These are phyloP conservation scores for Trifolium pratense DNA, from an alignment of 306 rosid genomes.

Conservation along the genomic window DNA sequence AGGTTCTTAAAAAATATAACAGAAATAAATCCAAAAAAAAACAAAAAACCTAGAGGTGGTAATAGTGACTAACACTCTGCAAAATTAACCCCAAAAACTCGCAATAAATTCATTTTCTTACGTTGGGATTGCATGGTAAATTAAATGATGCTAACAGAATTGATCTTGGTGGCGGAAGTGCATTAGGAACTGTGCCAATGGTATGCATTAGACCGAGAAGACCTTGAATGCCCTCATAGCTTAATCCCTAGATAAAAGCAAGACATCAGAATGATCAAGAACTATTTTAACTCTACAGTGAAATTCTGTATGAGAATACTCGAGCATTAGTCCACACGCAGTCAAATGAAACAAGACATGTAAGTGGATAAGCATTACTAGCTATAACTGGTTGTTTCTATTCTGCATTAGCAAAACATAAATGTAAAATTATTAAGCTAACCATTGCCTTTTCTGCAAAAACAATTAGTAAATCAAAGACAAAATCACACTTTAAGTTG, in stretches of 20 bases:
- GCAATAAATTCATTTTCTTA: slow-evolving; percentile 47
- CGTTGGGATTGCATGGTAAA: slow-evolving; percentile 54
- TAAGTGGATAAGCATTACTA: slow-evolving; percentile 2
- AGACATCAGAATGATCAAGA: slow-evolving; percentile 32
- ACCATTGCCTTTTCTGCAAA: not conserved
- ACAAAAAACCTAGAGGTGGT: slow-evolving; percentile 5
- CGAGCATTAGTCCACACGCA: slow-evolving; percentile 19
- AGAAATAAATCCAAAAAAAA: too few species aligned
- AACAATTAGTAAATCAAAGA: slow-evolving; percentile 22
- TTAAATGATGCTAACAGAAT: slow-evolving; percentile 63
- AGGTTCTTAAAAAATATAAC: slow-evolving; percentile 29
- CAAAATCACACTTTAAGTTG: slow-evolving; percentile 15
- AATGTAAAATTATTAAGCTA: slow-evolving; percentile 14
- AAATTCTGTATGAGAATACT: slow-evolving; percentile 21
- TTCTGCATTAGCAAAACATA: not conserved
- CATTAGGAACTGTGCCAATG: slow-evolving; percentile 59
- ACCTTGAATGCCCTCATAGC: slow-evolving; percentile 64
- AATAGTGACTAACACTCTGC: slow-evolving; percentile 2
- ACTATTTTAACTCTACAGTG: not conserved
- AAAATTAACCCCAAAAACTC: not conserved
- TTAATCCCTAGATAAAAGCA: slow-evolving; percentile 56
- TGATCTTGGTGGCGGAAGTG: slow-evolving; percentile 63
- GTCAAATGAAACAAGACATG: slow-evolving; percentile 18
- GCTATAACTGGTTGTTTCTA: not conserved
- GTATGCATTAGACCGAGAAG: slow-evolving; percentile 77